Evolutionary conservation across 1,284 basidiomycete genomes (phyloP), one percentile per base, ranked within the genome.

Genomic region (Ganoderma leucocontextum): DNA sequence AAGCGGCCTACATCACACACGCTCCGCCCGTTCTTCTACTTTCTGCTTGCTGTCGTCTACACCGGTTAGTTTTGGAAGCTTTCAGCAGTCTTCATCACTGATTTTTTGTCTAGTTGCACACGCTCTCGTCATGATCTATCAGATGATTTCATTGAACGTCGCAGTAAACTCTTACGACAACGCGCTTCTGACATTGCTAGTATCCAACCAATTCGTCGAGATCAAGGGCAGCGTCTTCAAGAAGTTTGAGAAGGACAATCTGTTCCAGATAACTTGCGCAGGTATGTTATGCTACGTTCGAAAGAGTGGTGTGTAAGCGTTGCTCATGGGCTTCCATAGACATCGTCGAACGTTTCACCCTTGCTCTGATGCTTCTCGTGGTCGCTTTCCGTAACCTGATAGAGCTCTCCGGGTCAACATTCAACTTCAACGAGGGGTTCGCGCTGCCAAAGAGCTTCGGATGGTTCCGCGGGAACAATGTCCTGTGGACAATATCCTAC

Each of bases 221-320:
- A 99, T 99, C 82, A 99, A 99, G 81, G 97, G 97, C 47, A 97
- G 93, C 75, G 98, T 99, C 0, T 99, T 99, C 88, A 99, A 99
- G 82, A 99, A 95, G 79, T 99, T 99, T 75, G 98, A 99, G 79
- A 99, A 99, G 80, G 98, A 99, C 77, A 99, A 95, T 77, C 87
- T 99, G n/a, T 99, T 99, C 78, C 98, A 99, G 80, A 97, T 99
- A 72, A 98, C 96, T 66, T 98, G 96, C 77, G 97, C 96, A 72
- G 94, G 95, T 95, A 72, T 60, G n/a, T 63, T 15, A 9, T 39
- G 17, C 29, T 57, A 15, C 19, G 60, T 57, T 9, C 5, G 29
- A 42, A 4, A 22, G 29, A 29, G 29, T 41, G 13, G 9, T 13
- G 38, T 17, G 13, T 15, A 25, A 12, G 15, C 38, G 12, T n/a